Evolutionary conservation across 2,329 filamentous ascomycete genomes (phyloP), one percentile per base, ranked within the genome.

Genomic region (Tolypocladium tundrense): DNA sequence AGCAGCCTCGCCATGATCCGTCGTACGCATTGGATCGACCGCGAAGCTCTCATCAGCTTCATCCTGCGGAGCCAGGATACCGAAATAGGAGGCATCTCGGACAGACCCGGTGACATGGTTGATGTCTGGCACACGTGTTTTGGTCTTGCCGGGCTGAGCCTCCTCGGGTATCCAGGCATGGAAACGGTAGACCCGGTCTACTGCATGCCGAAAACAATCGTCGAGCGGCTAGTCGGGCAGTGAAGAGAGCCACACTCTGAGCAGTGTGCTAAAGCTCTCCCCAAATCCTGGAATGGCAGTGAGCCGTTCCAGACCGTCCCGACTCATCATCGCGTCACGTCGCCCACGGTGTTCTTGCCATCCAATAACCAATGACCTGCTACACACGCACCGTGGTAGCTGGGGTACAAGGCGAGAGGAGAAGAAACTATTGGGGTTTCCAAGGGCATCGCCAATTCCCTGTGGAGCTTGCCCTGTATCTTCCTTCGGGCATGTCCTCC

Each of bases 121-220:
- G 94, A 99, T 76, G 92, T 99, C 40, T 99, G 95, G 77, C 94
- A 99, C 69, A 97, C 94, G 0, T 77, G 86, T 56, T 99, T 99
- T 71, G 91, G 90, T 31, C 75, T 97, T 62, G 89, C 92, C 24
- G 94, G 94, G 2, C 75, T 99, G 64, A 96, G 91, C 69, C 79
- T 99, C 58, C 75, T 97, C 35, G 85, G 85, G 13, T 90, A 88
- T 67, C 84, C 88, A 8, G 90, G 86, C 1, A 74, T 97, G 50
- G 81, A 88, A 65, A 85, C 88, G 60, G 87, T 99, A 56, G 90
- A 99, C 71, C 90, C 94, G 39, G 84, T 90, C 51, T 99, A 97
- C 68, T 91, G 88, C 71, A 85, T 91, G 81, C 90, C 90, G 1
- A 88, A 83, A 71, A 77, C 80, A 58, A 82, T 86, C 53, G 85